Base-by-base conservation (phyloP, 805 yeast species). In the Lipomyces sp. region DNA sequence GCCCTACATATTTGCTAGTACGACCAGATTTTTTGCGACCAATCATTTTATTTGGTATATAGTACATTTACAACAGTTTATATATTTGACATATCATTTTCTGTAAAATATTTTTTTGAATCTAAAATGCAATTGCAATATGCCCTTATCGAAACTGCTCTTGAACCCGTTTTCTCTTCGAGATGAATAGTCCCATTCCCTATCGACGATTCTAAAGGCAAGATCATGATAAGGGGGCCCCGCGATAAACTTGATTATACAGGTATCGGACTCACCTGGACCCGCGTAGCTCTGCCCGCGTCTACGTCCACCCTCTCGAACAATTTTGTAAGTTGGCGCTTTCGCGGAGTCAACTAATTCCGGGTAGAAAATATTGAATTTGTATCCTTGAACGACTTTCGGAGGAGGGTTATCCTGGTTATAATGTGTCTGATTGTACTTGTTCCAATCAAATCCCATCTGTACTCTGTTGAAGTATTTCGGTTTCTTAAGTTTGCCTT, bases 401-500 rank as follows among this genome's bases (percentile, higher is more conserved):
- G 80, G 80, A 3, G 80, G 80, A 24, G 78, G 79, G 51, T 77
- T 73, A n/a, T 78, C 75, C 24, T 67, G 60, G 53, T 62, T 68
- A 65, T 75, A 78, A 62, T 78, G 80, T 4, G 76, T 68, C 62
- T 75, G 75, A 59, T 78, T 78, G 66, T 78, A 78, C 57, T 70
- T 65, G 62, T 75, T 78, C 80, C 80, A 78, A 18, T 77, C 78
- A 59, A 70, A 78, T 1, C 80, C 81, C 65, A 75, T 64, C 24
- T 73, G 65, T 2, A 76, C 78, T n/a, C 76, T 64, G 59, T 74
- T 76, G 64, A 58, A 69, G 62, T 72, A 77, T 30, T 73, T 61
- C 4, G 80, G 80, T 53, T 75, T 72, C 30, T 53, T 45, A 11
- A 64, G 61, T 13, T 57, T 55, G 30, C 15, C 59, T 37, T 57